Conservation (phyloP, 106 monocot genomes). For the Cymbidium sinense region DNA sequence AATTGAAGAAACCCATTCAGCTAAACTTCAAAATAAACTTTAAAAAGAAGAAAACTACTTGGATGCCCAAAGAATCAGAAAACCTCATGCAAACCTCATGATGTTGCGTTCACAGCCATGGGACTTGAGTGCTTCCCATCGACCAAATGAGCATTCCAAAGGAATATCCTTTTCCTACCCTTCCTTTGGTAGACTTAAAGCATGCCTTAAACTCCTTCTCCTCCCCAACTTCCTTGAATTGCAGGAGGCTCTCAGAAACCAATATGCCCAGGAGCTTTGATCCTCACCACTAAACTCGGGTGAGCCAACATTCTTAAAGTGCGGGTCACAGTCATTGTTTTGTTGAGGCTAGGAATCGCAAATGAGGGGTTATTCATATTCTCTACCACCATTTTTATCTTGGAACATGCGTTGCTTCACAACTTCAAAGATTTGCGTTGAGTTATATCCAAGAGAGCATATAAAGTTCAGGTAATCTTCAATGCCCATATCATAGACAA, state of each 20-base stretch:
- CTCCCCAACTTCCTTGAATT: no score
- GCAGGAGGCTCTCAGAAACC: conserved; percentile 46
- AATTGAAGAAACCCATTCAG: no score
- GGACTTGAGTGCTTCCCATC: conserved; percentile 73
- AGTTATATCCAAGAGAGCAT: conserved; percentile 40
- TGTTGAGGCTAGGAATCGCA: no score
- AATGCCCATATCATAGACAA: no score
- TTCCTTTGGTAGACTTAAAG: no score
- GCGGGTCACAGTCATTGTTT: conserved; percentile 27
- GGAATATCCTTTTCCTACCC: no score
- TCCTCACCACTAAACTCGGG: conserved; percentile 26
- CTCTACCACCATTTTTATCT: conserved; percentile 21
- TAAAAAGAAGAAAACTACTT: no score
- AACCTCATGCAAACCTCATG: no score
- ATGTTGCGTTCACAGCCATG: conserved; percentile 38
- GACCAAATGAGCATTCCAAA: conserved; percentile 57
- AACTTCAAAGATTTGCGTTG: conserved; percentile 6
- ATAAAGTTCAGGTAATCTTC: no score
- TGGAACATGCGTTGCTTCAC: conserved; percentile 29
- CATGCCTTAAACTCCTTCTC: no score
- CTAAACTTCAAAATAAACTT: no score
- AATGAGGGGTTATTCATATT: conserved; percentile 77
- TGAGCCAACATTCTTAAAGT: conserved; percentile 57
- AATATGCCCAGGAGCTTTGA: conserved; percentile 43
- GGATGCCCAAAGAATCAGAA: no score